Evolutionary conservation across 2,329 filamentous ascomycete genomes (phyloP).

Genomic region (Trichoderma brevicompactum): DNA sequence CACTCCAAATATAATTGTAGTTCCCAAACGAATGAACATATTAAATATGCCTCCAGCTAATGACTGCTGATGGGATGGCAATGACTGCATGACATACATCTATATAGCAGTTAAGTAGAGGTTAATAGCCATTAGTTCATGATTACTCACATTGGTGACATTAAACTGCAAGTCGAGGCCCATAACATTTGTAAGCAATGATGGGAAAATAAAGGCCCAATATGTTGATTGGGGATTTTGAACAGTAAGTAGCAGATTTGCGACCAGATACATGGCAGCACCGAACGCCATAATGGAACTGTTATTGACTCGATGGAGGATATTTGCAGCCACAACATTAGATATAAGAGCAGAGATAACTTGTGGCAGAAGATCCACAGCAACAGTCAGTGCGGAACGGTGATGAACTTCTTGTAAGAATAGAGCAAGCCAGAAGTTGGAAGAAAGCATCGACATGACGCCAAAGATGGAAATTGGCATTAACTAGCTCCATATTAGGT

Average conservation of each 20-base stretch:
- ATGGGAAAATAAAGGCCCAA: constrained; percentile 19
- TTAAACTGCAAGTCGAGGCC: constrained; percentile 11
- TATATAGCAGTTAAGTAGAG: neutral
- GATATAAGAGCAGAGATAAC: too few species aligned
- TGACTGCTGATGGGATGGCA: constrained; percentile 1
- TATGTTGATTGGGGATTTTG: neutral
- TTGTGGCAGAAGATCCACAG: too few species aligned
- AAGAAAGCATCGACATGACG: constrained; percentile 15
- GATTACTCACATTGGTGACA: neutral
- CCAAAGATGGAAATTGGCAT: constrained; percentile 10
- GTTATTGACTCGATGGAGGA: too few species aligned
- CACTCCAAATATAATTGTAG: constrained; percentile 1
- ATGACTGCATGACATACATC: constrained; percentile 20
- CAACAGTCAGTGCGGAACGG: too few species aligned
- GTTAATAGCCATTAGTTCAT: neutral
- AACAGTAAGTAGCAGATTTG: too few species aligned
- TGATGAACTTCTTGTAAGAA: constrained; percentile 1
- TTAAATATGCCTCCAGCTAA: constrained; percentile 6
- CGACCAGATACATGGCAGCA: too few species aligned
- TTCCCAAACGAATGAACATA: constrained; percentile 6
- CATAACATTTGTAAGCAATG: neutral
- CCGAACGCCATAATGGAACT: too few species aligned
- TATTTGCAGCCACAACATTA: too few species aligned
- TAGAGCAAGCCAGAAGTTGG: constrained; percentile 14
- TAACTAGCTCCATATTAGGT: neutral